A percentile compares a stretch with the other conserved stretches of the same genome.
phyloP scores from a whole-genome alignment of 305 asterid genomes.

The Plantago coronopus region DNA sequence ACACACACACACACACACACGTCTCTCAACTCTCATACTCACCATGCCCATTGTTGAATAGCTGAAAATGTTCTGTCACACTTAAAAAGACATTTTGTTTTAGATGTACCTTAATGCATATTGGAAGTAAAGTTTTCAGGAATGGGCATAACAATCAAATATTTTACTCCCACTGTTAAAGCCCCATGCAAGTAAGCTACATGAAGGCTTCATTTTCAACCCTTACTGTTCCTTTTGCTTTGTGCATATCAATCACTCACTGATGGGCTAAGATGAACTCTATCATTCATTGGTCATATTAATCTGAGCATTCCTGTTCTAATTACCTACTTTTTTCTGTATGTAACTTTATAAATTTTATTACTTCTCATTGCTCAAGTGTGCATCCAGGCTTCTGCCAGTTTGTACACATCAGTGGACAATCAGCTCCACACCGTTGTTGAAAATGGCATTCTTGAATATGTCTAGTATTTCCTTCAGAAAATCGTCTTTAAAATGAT shows the following conservation, averaged over 20 bases:
- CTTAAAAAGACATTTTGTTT: too few relatives aligned
- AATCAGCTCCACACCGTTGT: background rate
- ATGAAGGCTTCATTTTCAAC: background rate
- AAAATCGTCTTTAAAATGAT: background rate
- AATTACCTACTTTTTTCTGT: background rate
- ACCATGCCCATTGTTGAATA: too few relatives aligned
- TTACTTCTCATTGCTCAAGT: background rate
- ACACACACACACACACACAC: too few relatives aligned
- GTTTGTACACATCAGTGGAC: background rate
- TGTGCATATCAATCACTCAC: background rate
- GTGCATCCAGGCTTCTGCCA: background rate
- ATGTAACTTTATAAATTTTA: background rate
- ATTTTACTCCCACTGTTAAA: background rate
- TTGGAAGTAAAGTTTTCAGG: too few relatives aligned
- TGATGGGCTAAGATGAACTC: background rate
- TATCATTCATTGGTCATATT: background rate
- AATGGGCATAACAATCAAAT: too few relatives aligned
- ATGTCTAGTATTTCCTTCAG: background rate
- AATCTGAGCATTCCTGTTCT: background rate
- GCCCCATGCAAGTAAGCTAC: background rate
- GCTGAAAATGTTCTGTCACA: too few relatives aligned
- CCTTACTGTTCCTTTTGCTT: background rate
- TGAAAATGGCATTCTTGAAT: background rate
- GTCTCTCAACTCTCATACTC: too few relatives aligned
- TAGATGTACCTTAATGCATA: too few relatives aligned